Evolutionary conservation across 306 rosid species (phyloP).

Genomic region (Cucurbita ficifolia): DNA sequence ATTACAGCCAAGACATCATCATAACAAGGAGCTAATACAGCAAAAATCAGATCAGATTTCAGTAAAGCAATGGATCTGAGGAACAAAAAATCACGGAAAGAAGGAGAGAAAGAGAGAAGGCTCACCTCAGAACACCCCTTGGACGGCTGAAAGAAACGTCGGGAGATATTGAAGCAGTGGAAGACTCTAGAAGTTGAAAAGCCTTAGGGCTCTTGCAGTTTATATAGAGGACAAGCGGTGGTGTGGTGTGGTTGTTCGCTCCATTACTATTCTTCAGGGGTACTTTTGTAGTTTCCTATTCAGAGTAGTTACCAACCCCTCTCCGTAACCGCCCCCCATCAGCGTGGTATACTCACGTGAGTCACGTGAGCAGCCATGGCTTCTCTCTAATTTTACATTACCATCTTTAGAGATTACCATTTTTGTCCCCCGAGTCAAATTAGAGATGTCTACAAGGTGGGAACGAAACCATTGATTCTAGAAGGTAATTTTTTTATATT

Average conservation of each 20-base stretch:
- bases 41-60: not conserved
- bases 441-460: too few species aligned
- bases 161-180: not conserved
- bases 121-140: conserved; percentile 3
- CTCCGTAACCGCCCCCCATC: too few species aligned
- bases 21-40: not conserved
- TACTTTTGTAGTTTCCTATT: not conserved
- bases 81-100: not conserved
- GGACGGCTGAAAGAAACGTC: not conserved
- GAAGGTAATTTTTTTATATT: too few species aligned
- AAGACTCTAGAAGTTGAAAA: not conserved
- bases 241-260: not conserved
- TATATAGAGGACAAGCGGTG: not conserved
- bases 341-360: too few species aligned
- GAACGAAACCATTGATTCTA: too few species aligned
- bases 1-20: not conserved
- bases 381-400: too few species aligned
- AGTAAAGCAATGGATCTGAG: not conserved
- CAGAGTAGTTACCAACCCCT: not conserved
- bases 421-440: too few species aligned
- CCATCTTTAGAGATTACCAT: too few species aligned
- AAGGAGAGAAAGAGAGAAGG: not conserved
- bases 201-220: not conserved
- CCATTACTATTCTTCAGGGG: not conserved
- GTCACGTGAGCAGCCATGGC: too few species aligned